Evolutionary conservation across 2,329 filamentous ascomycete species (phyloP).

Genomic region (Beauveria rudraprayagi): DNA sequence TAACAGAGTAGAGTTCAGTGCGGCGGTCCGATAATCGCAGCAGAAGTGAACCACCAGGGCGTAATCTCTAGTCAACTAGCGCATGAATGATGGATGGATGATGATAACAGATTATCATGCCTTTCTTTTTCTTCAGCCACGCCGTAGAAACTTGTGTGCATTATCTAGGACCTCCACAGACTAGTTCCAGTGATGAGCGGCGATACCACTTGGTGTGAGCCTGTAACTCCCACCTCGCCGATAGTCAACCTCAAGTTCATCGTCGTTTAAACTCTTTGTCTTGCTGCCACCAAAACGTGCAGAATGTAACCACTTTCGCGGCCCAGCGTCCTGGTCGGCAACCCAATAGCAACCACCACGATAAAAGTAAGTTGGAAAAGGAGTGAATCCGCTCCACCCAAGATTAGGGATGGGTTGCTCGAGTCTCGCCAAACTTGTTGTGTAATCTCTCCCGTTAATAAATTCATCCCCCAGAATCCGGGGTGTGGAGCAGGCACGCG

Average conservation of each 20-base stretch:
- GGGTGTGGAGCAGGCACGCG: background rate
- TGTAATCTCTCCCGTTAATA: background rate
- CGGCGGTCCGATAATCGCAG: background rate
- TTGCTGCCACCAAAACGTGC: too few species aligned
- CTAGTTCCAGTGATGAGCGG: too few species aligned
- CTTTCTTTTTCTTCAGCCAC: background rate
- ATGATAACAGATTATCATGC: background rate
- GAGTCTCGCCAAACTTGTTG: background rate
- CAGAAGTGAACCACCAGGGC: background rate
- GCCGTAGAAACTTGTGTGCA: background rate
- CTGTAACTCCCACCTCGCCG: background rate
- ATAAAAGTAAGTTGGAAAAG: background rate
- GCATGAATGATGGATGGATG: background rate
- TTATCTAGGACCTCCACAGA: background rate
- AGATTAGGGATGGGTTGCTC: background rate
- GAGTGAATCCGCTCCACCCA: background rate
- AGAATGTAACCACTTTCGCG: background rate
- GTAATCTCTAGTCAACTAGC: background rate
- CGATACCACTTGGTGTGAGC: background rate
- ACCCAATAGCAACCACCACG: background rate
- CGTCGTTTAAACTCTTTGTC: too few species aligned
- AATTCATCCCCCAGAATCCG: constrained; percentile 3
- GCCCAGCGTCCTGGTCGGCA: background rate
- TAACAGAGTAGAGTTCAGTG: background rate
- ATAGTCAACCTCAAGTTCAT: too few species aligned